Evolutionary conservation across 371 early-diverging fungal species (phyloP).

Genomic region (Rhizopus arrhizus): DNA sequence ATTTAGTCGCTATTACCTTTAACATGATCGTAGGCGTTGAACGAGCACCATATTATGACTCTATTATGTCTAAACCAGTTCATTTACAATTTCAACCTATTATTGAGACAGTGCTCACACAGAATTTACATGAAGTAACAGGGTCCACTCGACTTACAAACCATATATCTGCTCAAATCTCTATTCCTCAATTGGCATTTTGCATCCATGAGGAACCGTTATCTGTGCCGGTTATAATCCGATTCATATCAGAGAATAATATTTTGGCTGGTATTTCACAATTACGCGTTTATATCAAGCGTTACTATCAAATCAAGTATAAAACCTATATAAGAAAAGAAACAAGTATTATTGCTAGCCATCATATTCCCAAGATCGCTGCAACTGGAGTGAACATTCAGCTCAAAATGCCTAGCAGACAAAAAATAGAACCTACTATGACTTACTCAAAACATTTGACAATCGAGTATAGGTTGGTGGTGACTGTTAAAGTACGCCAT

Average conservation of each 20-base stretch:
- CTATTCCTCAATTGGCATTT: slow-evolving; percentile 31
- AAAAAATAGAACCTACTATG: slow-evolving; percentile 10
- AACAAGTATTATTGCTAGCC: slow-evolving; percentile 11
- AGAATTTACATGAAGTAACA: slow-evolving; percentile 16
- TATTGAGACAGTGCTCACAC: slow-evolving; percentile 27
- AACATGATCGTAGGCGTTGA: slow-evolving; percentile 27
- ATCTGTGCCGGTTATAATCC: slow-evolving; percentile 22
- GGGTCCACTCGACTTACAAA: slow-evolving; percentile 14
- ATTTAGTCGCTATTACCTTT: slow-evolving; percentile 28
- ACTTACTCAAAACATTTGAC: slow-evolving; percentile 23
- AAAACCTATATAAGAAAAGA: slow-evolving; percentile 30
- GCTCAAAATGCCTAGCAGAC: slow-evolving; percentile 1
- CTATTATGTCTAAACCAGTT: slow-evolving; percentile 23
- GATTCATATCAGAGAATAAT: slow-evolving; percentile 14
- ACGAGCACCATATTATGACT: slow-evolving; percentile 11
- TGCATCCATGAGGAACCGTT: slow-evolving; percentile 20
- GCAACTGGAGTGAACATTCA: slow-evolving; percentile 11
- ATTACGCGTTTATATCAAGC: slow-evolving; percentile 26
- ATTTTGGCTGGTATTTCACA: slow-evolving; percentile 10
- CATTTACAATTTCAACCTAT: slow-evolving; percentile 26
- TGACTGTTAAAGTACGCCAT: slow-evolving; percentile 19
- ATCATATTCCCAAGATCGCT: slow-evolving; percentile 10
- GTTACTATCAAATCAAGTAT: slow-evolving; percentile 28
- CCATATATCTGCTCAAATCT: slow-evolving; percentile 14
- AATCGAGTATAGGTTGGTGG: slow-evolving; percentile 20